Base-by-base conservation (phyloP, 345 rosid species). In the Hibiscus tridactylites region DNA sequence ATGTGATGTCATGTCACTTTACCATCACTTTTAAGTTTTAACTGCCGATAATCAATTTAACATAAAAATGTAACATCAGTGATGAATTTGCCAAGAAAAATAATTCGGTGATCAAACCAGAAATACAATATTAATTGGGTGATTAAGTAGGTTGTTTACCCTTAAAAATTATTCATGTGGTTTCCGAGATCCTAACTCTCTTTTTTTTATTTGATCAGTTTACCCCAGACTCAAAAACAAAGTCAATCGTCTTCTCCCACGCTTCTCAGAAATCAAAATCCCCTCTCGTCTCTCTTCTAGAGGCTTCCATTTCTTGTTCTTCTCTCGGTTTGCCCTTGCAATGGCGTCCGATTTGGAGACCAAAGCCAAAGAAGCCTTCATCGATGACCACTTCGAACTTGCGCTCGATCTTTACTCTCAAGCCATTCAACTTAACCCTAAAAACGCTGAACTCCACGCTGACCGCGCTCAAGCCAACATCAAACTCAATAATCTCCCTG, bases 391-490 rank as follows among this genome's bases (percentile, higher is more conserved):
- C 84, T 91, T 92, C 79, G 91, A 91, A 80, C 83, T 86, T 12
- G 91, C 99, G 46, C 80, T 77, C 62, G 93, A 88, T 75, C 89
- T 96, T 76, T 91, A 88, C 79, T 76, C 95, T 0, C 87, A 89
- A 76, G 98, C 96, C 74, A 84, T 96, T 78, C 63, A 72, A n/a
- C 80, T 89, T 56, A 77, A 77, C 86, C 93, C 99, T 70, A 79
- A 71, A 17, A 79, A 77, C 71, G 85, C 98, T 2, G 99, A 88
- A 24, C 87, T 89, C 65, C 84, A 74, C 75, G 91, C 91, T 3
- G 94, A 92, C 81, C 97, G 98, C 37, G 95, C 99, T 68, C 99
- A 96, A 79, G 96, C 96, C 78, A 83, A 85, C 73, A 81, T 88
- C 82, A 96, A 96, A 70, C 91, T 89, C 88, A 4, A 15, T 15